Conservation (phyloP, 768 basidiomycete genomes). For the Calocybe cyanea region DNA sequence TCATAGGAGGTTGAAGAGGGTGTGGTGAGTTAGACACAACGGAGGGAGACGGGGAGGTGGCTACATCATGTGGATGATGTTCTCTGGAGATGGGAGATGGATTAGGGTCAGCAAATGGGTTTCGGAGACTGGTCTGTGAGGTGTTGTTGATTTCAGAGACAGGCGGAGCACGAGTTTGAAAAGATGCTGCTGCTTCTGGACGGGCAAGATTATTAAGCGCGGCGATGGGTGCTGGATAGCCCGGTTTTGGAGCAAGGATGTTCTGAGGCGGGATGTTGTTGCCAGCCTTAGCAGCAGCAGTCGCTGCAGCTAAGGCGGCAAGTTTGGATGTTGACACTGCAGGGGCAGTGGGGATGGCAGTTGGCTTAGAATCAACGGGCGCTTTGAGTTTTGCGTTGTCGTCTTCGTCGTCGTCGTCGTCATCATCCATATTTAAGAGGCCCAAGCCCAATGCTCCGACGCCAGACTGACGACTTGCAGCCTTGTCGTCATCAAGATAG, state of each 20-base stretch:
- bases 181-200: conserved; percentile 38
- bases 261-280: conserved; percentile 29
- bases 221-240: conserved; percentile 68
- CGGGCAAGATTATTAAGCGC: conserved; percentile 53
- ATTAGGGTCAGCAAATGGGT: conserved; percentile 7
- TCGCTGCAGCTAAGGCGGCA: conserved; percentile 34
- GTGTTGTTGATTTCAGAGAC: conserved; percentile 11
- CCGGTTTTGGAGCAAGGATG: conserved; percentile 69
- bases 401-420: conserved; percentile 16
- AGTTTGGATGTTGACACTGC: conserved; percentile 26
- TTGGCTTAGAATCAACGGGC: no score
- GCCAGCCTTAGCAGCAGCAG: conserved; percentile 23
- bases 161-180: conserved; percentile 26
- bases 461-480: conserved; percentile 45
- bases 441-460: conserved; percentile 51
- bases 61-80: no score
- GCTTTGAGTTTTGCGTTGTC: background rate
- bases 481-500: conserved; percentile 40
- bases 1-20: conserved; percentile 71
- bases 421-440: conserved; percentile 42
- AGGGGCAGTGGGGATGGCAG: background rate
- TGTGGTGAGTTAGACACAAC: conserved; percentile 45
- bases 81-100: no score
- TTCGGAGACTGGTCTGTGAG: background rate
- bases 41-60: conserved; percentile 11